Percentiles rank a stretch among this genome's conserved stretches.
Evolutionary conservation across 768 basidiomycete genomes (phyloP).

Genomic region (Termitomyces titanicus): DNA sequence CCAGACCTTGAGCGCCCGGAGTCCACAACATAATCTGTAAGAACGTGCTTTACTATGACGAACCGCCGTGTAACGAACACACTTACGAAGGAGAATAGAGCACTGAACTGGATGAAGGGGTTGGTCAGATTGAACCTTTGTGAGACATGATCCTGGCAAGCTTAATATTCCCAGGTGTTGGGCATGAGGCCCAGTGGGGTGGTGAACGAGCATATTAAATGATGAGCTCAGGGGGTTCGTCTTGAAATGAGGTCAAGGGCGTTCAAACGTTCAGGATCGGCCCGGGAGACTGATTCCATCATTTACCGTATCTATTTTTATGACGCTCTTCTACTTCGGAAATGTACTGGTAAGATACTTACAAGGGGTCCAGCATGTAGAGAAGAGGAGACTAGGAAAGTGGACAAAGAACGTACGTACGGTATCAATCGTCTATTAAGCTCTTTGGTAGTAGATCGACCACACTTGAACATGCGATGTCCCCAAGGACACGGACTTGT

Average conservation of each 20-base stretch:
- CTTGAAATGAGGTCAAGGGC: neutral
- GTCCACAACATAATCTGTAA: neutral
- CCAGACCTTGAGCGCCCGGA: neutral
- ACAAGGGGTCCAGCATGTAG: too few relatives aligned
- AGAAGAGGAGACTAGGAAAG: too few relatives aligned
- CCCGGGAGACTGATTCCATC: neutral
- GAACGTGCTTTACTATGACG: neutral
- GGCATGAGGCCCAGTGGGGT: constrained; percentile 1
- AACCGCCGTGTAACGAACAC: neutral
- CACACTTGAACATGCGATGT: too few relatives aligned
- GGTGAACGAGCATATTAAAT: neutral
- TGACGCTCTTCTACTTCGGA: too few relatives aligned
- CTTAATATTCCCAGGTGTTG: neutral
- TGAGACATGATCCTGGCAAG: neutral
- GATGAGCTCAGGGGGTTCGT: neutral
- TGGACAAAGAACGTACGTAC: too few relatives aligned
- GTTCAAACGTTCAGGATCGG: neutral
- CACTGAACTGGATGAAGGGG: neutral
- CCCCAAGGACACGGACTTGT: too few relatives aligned
- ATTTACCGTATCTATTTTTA: neutral
- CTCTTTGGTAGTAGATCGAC: too few relatives aligned
- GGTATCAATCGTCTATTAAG: too few relatives aligned
- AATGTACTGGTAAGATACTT: too few relatives aligned
- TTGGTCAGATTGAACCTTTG: neutral
- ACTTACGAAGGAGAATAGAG: neutral